These are phyloP conservation scores for Shiraia sp. DNA, from an alignment of 2,329 filamentous ascomycete species.

Conservation along the genomic window DNA sequence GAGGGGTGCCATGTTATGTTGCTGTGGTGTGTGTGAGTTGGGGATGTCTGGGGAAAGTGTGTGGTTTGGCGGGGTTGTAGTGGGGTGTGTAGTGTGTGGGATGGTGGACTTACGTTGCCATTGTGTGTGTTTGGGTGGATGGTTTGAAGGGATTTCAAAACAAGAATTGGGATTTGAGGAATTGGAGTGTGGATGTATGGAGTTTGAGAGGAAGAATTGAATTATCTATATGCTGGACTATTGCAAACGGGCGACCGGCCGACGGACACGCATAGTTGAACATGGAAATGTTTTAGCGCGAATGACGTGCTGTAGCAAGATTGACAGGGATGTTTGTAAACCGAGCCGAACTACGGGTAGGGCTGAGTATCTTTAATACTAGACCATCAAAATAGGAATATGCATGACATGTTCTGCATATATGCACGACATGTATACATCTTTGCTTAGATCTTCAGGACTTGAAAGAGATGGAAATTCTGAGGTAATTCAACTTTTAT, in stretches of 20 bases:
- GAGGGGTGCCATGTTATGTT: slow-evolving; percentile 91
- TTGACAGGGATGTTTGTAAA: slow-evolving; percentile 4
- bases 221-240: slow-evolving; percentile 6
- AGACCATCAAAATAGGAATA: too few species aligned
- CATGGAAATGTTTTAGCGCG: slow-evolving; percentile 29
- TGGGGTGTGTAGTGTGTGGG: slow-evolving; percentile 20
- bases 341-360: slow-evolving; percentile 14
- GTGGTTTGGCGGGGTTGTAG: slow-evolving; percentile 11
- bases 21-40: too few species aligned
- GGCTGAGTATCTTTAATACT: slow-evolving; percentile 12
- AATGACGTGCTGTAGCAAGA: slow-evolving; percentile 30
- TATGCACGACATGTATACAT: too few species aligned
- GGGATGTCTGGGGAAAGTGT: too few species aligned
- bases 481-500: too few species aligned
- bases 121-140: slow-evolving; percentile 17
- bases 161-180: not conserved
- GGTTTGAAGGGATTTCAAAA: not conserved
- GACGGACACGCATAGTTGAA: slow-evolving; percentile 11
- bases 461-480: too few species aligned
- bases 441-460: too few species aligned
- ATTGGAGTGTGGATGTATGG: slow-evolving; percentile 1
- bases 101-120: slow-evolving; percentile 44
- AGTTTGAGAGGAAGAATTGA: not conserved
- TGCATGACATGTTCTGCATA: too few species aligned
- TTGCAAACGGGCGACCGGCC: slow-evolving; percentile 11